A percentile compares a stretch with the other conserved stretches of the same genome.
These are phyloP conservation scores for Psilocybe cyanescens DNA, from an alignment of 768 basidiomycete genomes.

Conservation along the genomic window DNA sequence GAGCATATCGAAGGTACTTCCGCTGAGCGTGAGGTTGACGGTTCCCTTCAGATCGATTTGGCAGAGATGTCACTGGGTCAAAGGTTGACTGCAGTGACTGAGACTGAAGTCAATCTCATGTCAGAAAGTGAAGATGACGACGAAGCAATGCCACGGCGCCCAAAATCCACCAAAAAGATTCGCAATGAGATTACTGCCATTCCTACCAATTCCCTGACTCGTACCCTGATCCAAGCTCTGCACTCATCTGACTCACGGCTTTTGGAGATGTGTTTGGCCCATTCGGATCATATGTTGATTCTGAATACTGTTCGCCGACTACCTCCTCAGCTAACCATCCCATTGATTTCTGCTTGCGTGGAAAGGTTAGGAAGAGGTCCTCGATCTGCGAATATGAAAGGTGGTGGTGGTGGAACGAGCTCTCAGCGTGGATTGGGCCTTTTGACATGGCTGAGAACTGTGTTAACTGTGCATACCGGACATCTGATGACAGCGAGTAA, in stretches of 20 bases:
- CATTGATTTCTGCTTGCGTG: constrained; percentile 85
- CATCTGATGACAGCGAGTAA: constrained; percentile 92
- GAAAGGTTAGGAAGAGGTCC: constrained; percentile 84
- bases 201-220: constrained; percentile 87
- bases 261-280: constrained; percentile 83
- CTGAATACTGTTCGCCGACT: constrained; percentile 85
- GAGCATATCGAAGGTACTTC: constrained; percentile 52
- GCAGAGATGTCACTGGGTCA: constrained; percentile 94
- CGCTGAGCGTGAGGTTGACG: constrained; percentile 56
- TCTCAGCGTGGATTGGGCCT: constrained; percentile 74
- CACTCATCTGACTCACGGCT: constrained; percentile 92
- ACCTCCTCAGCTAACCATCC: constrained; percentile 85
- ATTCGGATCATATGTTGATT: constrained; percentile 82
- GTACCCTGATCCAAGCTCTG: constrained; percentile 93
- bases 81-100: constrained; percentile 76
- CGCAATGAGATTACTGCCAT: constrained; percentile 44
- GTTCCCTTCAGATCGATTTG: constrained; percentile 78
- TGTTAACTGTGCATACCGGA: constrained; percentile 83
- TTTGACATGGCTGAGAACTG: constrained; percentile 79
- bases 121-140: constrained; percentile 54
- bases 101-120: constrained; percentile 42
- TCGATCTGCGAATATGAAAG: constrained; percentile 72
- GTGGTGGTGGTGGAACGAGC: constrained; percentile 79
- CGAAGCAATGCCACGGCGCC: constrained; percentile 21
- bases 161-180: constrained; percentile 35